Conservation (phyloP, 148 eudicot species). For the Arbutus unedo region DNA sequence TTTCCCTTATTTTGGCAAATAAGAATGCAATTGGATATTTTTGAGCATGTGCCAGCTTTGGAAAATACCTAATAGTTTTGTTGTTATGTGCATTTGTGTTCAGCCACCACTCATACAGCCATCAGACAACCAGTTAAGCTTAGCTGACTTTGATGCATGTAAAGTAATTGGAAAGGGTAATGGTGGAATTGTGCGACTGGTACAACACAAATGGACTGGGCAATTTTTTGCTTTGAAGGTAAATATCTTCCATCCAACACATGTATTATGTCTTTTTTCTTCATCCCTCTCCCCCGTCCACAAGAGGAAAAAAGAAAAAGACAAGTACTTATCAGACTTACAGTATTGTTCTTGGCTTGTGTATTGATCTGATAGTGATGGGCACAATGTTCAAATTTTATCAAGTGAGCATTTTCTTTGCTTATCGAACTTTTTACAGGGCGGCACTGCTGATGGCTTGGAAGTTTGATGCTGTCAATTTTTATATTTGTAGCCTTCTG, state of each 20-base stretch:
- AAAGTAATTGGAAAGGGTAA: constrained; percentile 92
- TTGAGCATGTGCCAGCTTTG: neutral
- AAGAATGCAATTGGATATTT: neutral
- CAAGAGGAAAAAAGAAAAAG: neutral
- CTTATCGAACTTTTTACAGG: constrained; percentile 8
- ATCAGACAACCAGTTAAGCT: constrained; percentile 82
- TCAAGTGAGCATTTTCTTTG: neutral
- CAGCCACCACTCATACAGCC: constrained; percentile 94
- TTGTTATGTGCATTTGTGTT: constrained; percentile 11
- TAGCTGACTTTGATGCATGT: constrained; percentile 86
- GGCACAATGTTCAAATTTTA: neutral
- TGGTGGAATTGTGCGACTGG: constrained; percentile 90
- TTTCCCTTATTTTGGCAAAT: neutral
- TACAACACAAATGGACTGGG: constrained; percentile 96
- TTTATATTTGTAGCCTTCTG: neutral
- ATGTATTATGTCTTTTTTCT: neutral
- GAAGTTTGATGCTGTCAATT: neutral
- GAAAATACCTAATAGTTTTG: neutral
- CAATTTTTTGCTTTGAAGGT: constrained; percentile 99
- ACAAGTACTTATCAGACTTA: neutral
- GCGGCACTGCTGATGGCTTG: neutral
- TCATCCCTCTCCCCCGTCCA: neutral
- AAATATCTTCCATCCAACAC: constrained; percentile 11
- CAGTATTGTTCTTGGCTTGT: neutral
- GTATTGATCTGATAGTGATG: neutral